These are phyloP conservation scores for Capsicum rhomboideum DNA, from an alignment of 257 asterid genomes.

Conservation along the genomic window DNA sequence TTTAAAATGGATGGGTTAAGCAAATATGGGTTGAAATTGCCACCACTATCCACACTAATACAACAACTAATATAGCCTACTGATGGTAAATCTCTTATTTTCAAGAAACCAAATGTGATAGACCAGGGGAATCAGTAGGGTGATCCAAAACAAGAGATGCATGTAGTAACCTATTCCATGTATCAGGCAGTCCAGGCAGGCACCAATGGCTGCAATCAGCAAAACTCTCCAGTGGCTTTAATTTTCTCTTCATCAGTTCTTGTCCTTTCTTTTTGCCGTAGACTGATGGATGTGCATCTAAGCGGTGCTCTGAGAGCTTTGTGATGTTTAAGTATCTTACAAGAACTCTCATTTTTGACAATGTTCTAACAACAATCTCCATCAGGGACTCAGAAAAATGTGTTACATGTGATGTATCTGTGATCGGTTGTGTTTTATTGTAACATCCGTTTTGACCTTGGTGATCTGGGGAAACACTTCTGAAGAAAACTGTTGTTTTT, in stretches of 20 bases:
- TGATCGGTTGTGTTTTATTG: conserved; percentile 8
- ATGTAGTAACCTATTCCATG: conserved; percentile 16
- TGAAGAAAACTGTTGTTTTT: conserved; percentile 9
- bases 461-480: conserved; percentile 15
- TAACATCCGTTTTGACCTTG: background rate
- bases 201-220: conserved; percentile 21
- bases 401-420: background rate
- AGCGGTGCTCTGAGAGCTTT: conserved; percentile 10
- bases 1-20: background rate
- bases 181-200: conserved; percentile 18
- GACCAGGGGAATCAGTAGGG: background rate
- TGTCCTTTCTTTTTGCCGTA: conserved; percentile 2
- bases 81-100: background rate
- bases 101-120: background rate
- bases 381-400: background rate
- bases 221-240: background rate
- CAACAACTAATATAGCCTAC: background rate
- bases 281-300: conserved; percentile 14
- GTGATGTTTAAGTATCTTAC: conserved; percentile 11
- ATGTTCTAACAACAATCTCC: conserved; percentile 3
- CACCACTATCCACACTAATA: background rate
- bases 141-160: conserved; percentile 8
- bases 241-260: conserved; percentile 1
- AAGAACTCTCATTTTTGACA: background rate
- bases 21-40: background rate